These are phyloP conservation scores for Penicillium crystallinum DNA, from an alignment of 495 filamentous ascomycete species.

Conservation along the genomic window DNA sequence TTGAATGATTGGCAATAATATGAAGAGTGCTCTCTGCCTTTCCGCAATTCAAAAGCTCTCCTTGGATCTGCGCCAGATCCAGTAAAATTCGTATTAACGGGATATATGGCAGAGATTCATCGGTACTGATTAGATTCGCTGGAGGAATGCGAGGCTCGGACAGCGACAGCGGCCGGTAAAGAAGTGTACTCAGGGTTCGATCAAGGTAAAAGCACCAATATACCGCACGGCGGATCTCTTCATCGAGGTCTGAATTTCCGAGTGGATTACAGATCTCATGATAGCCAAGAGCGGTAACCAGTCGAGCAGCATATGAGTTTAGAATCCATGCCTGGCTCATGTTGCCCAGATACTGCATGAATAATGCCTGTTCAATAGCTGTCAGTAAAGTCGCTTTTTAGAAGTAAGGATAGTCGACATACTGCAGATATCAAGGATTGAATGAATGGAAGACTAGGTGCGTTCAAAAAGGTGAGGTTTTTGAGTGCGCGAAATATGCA, in stretches of 20 bases:
- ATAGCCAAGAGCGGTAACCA: slow-evolving; percentile 23
- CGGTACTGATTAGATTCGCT: slow-evolving; percentile 7
- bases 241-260: slow-evolving; percentile 1
- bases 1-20: slow-evolving; percentile 11
- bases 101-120: slow-evolving; percentile 11
- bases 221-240: slow-evolving; percentile 21
- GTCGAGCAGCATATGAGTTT: slow-evolving; percentile 25
- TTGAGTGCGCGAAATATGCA: slow-evolving; percentile 14
- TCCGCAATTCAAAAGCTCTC: slow-evolving; percentile 8
- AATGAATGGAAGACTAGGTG: slow-evolving; percentile 18
- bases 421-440: slow-evolving; percentile 28
- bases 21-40: slow-evolving; percentile 3
- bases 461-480: slow-evolving; percentile 19
- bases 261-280: slow-evolving; percentile 12
- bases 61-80: slow-evolving; percentile 25
- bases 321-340: slow-evolving; percentile 25
- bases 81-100: slow-evolving; percentile 19
- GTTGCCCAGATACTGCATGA: slow-evolving; percentile 26
- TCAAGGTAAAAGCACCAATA: slow-evolving; percentile 32
- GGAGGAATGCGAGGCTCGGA: slow-evolving; percentile 16
- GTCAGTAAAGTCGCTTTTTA: background rate
- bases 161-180: slow-evolving; percentile 22
- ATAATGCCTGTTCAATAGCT: slow-evolving; percentile 10
- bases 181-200: slow-evolving; percentile 23
- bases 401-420: background rate